phyloP scores from a whole-genome alignment of 1,284 basidiomycete species.

The Puccinia triticina region DNA sequence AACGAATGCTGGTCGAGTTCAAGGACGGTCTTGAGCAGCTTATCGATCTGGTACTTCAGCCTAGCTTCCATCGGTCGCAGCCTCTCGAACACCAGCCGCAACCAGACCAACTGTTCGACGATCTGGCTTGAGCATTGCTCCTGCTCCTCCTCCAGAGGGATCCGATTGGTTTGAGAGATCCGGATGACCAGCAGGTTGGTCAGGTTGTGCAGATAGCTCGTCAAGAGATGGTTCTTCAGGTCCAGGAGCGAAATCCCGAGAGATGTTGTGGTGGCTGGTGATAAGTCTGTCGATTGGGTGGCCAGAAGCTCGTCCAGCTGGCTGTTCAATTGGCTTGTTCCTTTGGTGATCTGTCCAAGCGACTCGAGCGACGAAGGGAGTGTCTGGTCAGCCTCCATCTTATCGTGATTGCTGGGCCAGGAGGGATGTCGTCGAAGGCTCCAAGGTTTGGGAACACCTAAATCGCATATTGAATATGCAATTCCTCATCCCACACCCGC shows the following conservation, averaged over 20 bases:
- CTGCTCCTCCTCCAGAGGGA: conserved; percentile 65
- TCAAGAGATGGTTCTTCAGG: conserved; percentile 80
- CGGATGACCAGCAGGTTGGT: conserved; percentile 74
- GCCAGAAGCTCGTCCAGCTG: conserved; percentile 10
- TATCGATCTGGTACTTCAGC: conserved; percentile 93
- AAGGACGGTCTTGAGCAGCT: conserved; percentile 74
- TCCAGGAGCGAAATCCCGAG: conserved; percentile 88
- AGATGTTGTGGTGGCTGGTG: conserved; percentile 60
- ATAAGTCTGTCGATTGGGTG: background rate
- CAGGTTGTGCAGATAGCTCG: conserved; percentile 86
- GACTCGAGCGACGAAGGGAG: background rate
- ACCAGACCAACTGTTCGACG: conserved; percentile 40
- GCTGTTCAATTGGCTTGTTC: background rate
- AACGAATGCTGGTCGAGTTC: conserved; percentile 63
- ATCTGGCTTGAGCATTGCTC: conserved; percentile 69
- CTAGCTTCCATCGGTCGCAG: conserved; percentile 71
- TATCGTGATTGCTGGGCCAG: background rate
- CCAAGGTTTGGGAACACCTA: too few species aligned
- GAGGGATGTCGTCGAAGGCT: too few species aligned
- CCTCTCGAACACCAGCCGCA: conserved; percentile 62
- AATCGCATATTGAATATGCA: too few species aligned
- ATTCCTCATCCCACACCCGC: too few species aligned
- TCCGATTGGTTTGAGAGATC: conserved; percentile 65
- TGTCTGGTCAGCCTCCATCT: background rate
- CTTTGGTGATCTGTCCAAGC: conserved; percentile 20